Evolutionary conservation across 768 basidiomycete species (phyloP).

Genomic region (Mycena amicta): DNA sequence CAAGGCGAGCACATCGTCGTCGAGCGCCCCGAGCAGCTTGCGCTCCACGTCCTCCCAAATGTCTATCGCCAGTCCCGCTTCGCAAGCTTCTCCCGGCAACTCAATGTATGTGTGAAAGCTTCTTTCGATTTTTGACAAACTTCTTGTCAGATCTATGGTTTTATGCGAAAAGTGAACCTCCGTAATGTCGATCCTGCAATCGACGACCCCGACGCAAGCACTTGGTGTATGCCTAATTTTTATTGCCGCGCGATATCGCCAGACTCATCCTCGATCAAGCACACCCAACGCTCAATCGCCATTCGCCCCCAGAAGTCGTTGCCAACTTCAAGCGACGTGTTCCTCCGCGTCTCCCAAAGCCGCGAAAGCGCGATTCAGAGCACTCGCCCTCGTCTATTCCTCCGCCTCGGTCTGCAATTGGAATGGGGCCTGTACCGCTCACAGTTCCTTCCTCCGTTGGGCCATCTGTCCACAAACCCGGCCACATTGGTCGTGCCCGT

Average conservation of each 20-base stretch:
- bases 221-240: constrained; percentile 77
- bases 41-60: constrained; percentile 89
- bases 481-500: constrained; percentile 62
- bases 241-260: no score
- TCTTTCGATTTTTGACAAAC: constrained; percentile 26
- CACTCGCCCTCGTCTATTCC: constrained; percentile 73
- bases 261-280: constrained; percentile 53
- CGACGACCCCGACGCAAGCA: constrained; percentile 94
- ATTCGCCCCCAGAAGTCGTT: constrained; percentile 87
- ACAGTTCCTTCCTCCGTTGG: constrained; percentile 56
- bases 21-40: constrained; percentile 90
- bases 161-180: constrained; percentile 97
- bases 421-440: constrained; percentile 69
- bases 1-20: constrained; percentile 95
- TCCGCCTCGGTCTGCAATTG: constrained; percentile 75
- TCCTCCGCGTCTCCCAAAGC: constrained; percentile 88
- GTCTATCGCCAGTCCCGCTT: constrained; percentile 97
- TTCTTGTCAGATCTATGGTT: constrained; percentile 84
- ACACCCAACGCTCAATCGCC: constrained; percentile 88
- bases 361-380: constrained; percentile 75
- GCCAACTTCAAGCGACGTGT: constrained; percentile 96
- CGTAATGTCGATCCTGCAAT: constrained; percentile 94
- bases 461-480: constrained; percentile 42
- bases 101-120: constrained; percentile 71
- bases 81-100: constrained; percentile 95